These are phyloP conservation scores for Spathaspora gorwiae DNA, from an alignment of 805 yeast species.

Conservation along the genomic window DNA sequence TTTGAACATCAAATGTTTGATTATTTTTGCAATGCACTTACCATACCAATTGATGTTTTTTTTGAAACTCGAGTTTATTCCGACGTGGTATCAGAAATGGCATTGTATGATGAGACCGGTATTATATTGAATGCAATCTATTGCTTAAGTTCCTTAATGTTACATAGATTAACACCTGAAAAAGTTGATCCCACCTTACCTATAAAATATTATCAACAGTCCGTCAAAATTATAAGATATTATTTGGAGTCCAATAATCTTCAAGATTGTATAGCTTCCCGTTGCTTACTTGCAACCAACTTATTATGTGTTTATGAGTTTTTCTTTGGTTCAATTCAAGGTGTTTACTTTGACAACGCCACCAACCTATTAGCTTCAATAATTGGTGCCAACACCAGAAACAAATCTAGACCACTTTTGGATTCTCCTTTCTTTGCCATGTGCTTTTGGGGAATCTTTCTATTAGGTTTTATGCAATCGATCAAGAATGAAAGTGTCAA, in stretches of 20 bases:
- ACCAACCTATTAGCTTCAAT: slow-evolving; percentile 28
- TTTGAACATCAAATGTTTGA: slow-evolving; percentile 30
- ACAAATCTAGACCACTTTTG: slow-evolving; percentile 17
- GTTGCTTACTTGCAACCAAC: slow-evolving; percentile 35
- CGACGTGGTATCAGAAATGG: slow-evolving; percentile 30
- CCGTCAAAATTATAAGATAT: slow-evolving; percentile 28
- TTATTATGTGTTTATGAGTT: slow-evolving; percentile 36
- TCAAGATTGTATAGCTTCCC: slow-evolving; percentile 24
- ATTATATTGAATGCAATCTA: slow-evolving; percentile 34
- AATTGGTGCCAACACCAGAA: slow-evolving; percentile 14
- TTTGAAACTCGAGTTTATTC: slow-evolving; percentile 24
- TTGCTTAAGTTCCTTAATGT: slow-evolving; percentile 32
- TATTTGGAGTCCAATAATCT: slow-evolving; percentile 17
- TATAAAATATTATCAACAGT: slow-evolving; percentile 33
- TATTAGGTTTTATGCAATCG: slow-evolving; percentile 32
- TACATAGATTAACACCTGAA: slow-evolving; percentile 26
- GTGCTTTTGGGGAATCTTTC: slow-evolving; percentile 34
- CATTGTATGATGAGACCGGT: slow-evolving; percentile 34
- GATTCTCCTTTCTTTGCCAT: slow-evolving; percentile 26
- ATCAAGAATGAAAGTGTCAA: slow-evolving; percentile 26
- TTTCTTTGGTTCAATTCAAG: slow-evolving; percentile 33
- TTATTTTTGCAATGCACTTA: slow-evolving; percentile 24
- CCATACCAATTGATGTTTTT: slow-evolving; percentile 30
- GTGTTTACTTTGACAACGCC: slow-evolving; percentile 36
- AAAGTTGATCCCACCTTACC: slow-evolving; percentile 27